phyloP scores from a whole-genome alignment of 129 eudicot species.

The Dittrichia graveolens region DNA sequence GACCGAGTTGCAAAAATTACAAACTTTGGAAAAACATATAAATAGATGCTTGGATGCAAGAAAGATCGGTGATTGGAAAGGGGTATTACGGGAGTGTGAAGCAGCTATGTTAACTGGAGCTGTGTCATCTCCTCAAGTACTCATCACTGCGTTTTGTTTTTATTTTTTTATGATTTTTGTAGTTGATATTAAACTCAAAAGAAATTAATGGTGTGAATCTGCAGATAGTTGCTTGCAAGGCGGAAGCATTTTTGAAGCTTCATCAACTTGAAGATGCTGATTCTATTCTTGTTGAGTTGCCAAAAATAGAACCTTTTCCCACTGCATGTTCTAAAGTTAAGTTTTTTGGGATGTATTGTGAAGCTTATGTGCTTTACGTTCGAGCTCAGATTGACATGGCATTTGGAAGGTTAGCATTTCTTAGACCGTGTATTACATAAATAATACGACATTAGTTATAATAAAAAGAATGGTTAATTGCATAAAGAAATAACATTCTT shows the following conservation, averaged over 20 bases:
- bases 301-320: conserved; percentile 50
- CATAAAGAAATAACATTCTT: not conserved
- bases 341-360: conserved; percentile 50
- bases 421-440: not conserved
- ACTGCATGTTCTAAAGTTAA: conserved; percentile 45
- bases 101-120: conserved; percentile 61
- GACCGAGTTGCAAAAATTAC: conserved; percentile 48
- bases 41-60: conserved; percentile 57
- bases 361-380: conserved; percentile 53
- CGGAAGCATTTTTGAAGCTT: conserved; percentile 60
- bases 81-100: conserved; percentile 60
- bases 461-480: not conserved
- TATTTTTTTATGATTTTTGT: not conserved
- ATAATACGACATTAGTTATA: not conserved
- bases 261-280: conserved; percentile 53
- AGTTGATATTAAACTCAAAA: not conserved
- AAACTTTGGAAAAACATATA: conserved; percentile 47
- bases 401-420: conserved; percentile 52
- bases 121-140: conserved; percentile 54
- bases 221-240: conserved; percentile 59
- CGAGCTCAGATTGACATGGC: conserved; percentile 60
- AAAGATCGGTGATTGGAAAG: conserved; percentile 61
- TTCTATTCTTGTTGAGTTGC: conserved; percentile 40
- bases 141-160: not conserved
- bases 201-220: conserved; percentile 7